A percentile compares a stretch with the other conserved stretches of the same genome.
Evolutionary conservation across 2,329 filamentous ascomycete species (phyloP).

Genomic region (Cladosporium sp.): DNA sequence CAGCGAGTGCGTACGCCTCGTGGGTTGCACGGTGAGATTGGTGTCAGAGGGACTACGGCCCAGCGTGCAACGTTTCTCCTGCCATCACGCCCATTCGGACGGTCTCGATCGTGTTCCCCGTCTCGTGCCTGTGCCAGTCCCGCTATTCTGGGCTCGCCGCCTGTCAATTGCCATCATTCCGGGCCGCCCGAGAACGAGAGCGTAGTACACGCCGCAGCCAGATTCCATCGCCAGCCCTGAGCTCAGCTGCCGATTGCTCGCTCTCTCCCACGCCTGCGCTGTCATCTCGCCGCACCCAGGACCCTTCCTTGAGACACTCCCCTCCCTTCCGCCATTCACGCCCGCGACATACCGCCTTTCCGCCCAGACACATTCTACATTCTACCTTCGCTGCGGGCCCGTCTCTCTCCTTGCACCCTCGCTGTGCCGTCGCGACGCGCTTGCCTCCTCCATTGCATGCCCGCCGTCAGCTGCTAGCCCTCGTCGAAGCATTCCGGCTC

Average conservation of each 20-base stretch:
- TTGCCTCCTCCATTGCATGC: slow-evolving; percentile 1
- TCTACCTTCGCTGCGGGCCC: neutral
- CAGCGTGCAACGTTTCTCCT: neutral
- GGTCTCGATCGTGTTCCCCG: neutral
- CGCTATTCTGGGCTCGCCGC: neutral
- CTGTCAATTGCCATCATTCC: neutral
- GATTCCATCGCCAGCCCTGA: too few species aligned
- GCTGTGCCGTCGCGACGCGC: slow-evolving; percentile 1
- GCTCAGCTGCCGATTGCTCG: neutral
- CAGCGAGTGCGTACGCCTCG: neutral
- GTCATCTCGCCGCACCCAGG: neutral
- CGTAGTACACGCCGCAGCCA: neutral
- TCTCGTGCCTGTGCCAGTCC: neutral
- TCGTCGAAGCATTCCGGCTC: neutral
- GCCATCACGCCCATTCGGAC: neutral
- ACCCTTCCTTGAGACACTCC: slow-evolving; percentile 1
- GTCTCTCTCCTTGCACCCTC: neutral
- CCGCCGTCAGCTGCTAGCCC: neutral
- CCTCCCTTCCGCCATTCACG: neutral
- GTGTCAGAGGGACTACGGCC: neutral
- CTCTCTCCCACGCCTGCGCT: neutral
- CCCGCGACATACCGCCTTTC: neutral
- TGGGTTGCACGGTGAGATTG: neutral
- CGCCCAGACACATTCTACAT: neutral
- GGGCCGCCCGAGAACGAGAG: neutral